Conservation (phyloP, 1,139 yeast genomes). For the Meyerozyma carpophila region DNA sequence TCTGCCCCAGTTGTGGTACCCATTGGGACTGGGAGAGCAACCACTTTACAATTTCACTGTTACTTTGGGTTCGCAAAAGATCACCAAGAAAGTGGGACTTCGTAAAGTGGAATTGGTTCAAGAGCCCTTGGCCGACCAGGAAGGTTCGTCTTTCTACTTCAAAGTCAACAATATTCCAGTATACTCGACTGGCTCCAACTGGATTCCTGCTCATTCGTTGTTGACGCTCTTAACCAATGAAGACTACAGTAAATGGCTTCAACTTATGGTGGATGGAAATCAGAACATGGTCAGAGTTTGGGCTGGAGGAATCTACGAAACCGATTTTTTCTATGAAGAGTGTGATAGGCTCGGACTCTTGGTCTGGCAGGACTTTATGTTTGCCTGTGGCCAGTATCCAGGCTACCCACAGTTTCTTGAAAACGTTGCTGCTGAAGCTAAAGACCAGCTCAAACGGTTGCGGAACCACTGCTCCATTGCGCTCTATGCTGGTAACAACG, state of each 20-base stretch:
- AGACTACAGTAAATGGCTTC: slow-evolving; percentile 31
- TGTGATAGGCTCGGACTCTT: slow-evolving; percentile 40
- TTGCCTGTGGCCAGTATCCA: slow-evolving; percentile 49
- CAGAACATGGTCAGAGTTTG: slow-evolving; percentile 44
- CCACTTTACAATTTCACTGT: slow-evolving; percentile 22
- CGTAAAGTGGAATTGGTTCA: slow-evolving; percentile 35
- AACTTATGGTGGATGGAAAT: slow-evolving; percentile 27
- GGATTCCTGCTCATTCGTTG: slow-evolving; percentile 46
- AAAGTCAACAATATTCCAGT: slow-evolving; percentile 32
- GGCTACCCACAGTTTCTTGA: slow-evolving; percentile 22
- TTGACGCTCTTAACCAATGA: slow-evolving; percentile 21
- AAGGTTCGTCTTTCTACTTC: slow-evolving; percentile 34
- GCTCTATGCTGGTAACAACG: slow-evolving; percentile 40
- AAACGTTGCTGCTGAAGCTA: slow-evolving; percentile 26
- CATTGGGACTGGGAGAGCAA: slow-evolving; percentile 33
- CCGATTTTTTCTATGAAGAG: slow-evolving; percentile 32
- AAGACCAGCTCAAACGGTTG: slow-evolving; percentile 29
- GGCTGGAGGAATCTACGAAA: slow-evolving; percentile 49
- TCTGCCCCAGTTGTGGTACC: slow-evolving; percentile 36
- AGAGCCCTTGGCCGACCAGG: slow-evolving; percentile 19
- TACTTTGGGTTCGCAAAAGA: slow-evolving; percentile 1
- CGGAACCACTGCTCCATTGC: slow-evolving; percentile 31
- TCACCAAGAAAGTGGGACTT: slow-evolving; percentile 24
- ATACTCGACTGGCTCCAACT: slow-evolving; percentile 36
- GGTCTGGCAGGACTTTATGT: slow-evolving; percentile 51